Evolutionary conservation across 345 rosid species (phyloP).

Genomic region (Atalantia buxifolia): DNA sequence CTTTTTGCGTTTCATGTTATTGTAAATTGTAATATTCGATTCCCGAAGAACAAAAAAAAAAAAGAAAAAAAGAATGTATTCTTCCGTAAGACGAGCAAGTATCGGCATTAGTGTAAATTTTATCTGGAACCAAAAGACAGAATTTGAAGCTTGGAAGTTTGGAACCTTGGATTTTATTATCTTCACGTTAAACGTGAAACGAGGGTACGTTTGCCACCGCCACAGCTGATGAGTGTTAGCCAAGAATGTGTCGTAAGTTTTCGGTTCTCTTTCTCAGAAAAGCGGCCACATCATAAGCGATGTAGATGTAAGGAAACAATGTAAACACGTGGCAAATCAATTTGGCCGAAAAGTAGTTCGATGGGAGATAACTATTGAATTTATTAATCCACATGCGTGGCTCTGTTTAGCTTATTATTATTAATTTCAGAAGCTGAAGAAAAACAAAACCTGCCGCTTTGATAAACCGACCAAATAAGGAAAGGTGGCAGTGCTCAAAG

Average conservation of each 20-base stretch:
- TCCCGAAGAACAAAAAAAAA: too few species aligned
- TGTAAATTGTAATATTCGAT: too few species aligned
- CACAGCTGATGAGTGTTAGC: neutral
- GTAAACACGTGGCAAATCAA: neutral
- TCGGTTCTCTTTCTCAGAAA: neutral
- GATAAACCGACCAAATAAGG: slow-evolving; percentile 19
- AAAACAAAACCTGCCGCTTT: slow-evolving; percentile 22
- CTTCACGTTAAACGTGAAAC: neutral
- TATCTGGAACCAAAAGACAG: neutral
- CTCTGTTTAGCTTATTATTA: slow-evolving; percentile 2
- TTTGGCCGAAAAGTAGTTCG: neutral
- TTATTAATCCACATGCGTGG: too few species aligned
- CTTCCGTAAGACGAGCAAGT: too few species aligned
- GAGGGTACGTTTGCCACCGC: neutral
- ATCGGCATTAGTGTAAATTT: neutral
- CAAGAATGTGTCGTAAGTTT: neutral
- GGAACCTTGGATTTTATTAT: neutral
- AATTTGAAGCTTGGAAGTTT: neutral
- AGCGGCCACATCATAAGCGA: neutral
- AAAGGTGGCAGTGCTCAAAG: slow-evolving; percentile 17
- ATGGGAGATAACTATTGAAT: neutral
- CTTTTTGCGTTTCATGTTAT: neutral
- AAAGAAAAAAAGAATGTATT: too few species aligned
- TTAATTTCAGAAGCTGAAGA: neutral
- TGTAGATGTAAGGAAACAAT: neutral